Evolutionary conservation across 805 yeast genomes (phyloP).

Genomic region (Diddensiella caesifluorescens): DNA sequence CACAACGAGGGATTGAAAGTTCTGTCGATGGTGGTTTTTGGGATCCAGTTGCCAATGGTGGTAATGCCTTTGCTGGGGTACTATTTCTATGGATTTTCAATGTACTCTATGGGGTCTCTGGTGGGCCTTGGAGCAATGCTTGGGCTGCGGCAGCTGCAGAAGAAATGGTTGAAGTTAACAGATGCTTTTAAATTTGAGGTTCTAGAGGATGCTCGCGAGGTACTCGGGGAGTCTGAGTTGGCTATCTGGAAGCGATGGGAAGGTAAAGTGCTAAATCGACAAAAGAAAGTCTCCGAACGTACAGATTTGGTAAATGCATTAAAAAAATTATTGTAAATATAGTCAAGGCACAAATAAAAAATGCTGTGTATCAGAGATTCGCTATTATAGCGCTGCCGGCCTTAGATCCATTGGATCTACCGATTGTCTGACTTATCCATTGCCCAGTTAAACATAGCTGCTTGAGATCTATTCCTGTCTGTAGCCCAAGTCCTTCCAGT

Average conservation of each 20-base stretch:
- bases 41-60: slow-evolving; percentile 33
- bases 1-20: slow-evolving; percentile 29
- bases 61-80: slow-evolving; percentile 30
- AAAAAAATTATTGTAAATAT: slow-evolving; percentile 6
- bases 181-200: slow-evolving; percentile 23
- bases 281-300: slow-evolving; percentile 14
- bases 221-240: slow-evolving; percentile 27
- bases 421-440: slow-evolving; percentile 26
- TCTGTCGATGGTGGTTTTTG: slow-evolving; percentile 27
- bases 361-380: slow-evolving; percentile 10
- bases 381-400: slow-evolving; percentile 28
- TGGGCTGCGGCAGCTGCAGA: slow-evolving; percentile 34
- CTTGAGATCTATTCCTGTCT: slow-evolving; percentile 28
- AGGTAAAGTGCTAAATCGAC: slow-evolving; percentile 23
- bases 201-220: slow-evolving; percentile 24
- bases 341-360: too few relatives aligned
- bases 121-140: slow-evolving; percentile 33
- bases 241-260: slow-evolving; percentile 32
- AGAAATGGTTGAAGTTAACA: slow-evolving; percentile 29
- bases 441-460: slow-evolving; percentile 24
- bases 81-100: slow-evolving; percentile 27
- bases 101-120: slow-evolving; percentile 33
- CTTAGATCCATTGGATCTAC: slow-evolving; percentile 25
- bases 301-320: slow-evolving; percentile 14
- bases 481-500: slow-evolving; percentile 28